A percentile compares a stretch with the other conserved stretches of the same genome.
Evolutionary conservation across 768 basidiomycete genomes (phyloP).

Genomic region (Tricholoma sp.): DNA sequence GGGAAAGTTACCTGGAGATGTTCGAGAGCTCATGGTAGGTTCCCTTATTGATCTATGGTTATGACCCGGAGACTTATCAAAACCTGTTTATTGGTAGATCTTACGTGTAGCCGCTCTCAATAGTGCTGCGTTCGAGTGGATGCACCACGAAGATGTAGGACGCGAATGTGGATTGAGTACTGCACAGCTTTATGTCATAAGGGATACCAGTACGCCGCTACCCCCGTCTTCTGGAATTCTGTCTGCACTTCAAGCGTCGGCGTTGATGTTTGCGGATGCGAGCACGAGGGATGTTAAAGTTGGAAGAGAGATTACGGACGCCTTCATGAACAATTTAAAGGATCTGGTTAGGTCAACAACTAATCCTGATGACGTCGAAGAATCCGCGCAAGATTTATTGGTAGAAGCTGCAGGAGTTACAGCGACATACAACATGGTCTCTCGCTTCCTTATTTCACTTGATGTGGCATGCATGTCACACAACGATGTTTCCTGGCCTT

Average conservation of each 20-base stretch:
- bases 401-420: slow-evolving; percentile 52
- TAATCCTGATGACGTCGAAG: slow-evolving; percentile 19
- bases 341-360: slow-evolving; percentile 13
- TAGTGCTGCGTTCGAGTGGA: slow-evolving; percentile 50
- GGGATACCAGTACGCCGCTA: slow-evolving; percentile 40
- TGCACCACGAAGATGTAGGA: slow-evolving; percentile 49
- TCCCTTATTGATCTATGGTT: background rate
- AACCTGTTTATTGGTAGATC: slow-evolving; percentile 26
- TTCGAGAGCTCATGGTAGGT: slow-evolving; percentile 48
- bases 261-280: slow-evolving; percentile 54
- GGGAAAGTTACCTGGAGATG: slow-evolving; percentile 40
- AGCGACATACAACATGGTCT: slow-evolving; percentile 65
- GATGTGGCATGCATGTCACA: slow-evolving; percentile 55
- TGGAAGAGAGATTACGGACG: slow-evolving; percentile 32
- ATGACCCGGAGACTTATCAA: background rate
- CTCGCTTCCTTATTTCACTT: slow-evolving; percentile 55
- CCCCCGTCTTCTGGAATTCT: slow-evolving; percentile 37
- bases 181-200: slow-evolving; percentile 49
- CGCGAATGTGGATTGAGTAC: slow-evolving; percentile 45
- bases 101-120: slow-evolving; percentile 48
- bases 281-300: slow-evolving; percentile 47
- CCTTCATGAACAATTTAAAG: slow-evolving; percentile 35
- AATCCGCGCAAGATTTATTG: slow-evolving; percentile 36
- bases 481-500: slow-evolving; percentile 43
- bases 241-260: slow-evolving; percentile 43